These are phyloP conservation scores for Plantago major DNA, from an alignment of 257 asterid genomes.

Conservation along the genomic window DNA sequence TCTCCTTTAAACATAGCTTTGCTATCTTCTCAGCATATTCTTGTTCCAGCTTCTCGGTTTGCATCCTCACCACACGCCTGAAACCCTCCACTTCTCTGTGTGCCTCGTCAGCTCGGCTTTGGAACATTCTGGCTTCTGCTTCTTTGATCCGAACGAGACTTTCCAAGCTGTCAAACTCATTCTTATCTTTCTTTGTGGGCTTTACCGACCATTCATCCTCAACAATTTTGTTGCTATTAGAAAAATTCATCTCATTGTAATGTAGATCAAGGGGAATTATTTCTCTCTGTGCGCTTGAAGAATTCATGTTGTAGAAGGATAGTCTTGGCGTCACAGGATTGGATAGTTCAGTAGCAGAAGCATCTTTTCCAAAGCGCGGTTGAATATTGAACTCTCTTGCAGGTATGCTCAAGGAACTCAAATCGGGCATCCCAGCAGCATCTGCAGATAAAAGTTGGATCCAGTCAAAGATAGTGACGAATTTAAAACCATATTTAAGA, in stretches of 20 bases:
- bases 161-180: constrained; percentile 62
- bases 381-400: constrained; percentile 35
- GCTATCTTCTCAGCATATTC: constrained; percentile 57
- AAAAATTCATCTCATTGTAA: constrained; percentile 31
- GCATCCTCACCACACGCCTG: constrained; percentile 47
- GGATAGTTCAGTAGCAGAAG: constrained; percentile 23
- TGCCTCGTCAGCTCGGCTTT: constrained; percentile 75
- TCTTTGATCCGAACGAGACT: constrained; percentile 70
- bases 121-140: constrained; percentile 90
- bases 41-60: constrained; percentile 58
- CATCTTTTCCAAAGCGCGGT: constrained; percentile 35
- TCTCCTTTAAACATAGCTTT: constrained; percentile 53
- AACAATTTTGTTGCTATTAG: constrained; percentile 36
- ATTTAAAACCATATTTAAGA: no score
- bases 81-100: constrained; percentile 58
- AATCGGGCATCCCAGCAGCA: constrained; percentile 48
- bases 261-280: constrained; percentile 33
- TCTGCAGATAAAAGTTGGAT: constrained; percentile 23
- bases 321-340: constrained; percentile 37
- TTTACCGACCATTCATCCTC: constrained; percentile 93
- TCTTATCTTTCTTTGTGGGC: constrained; percentile 47
- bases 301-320: constrained; percentile 46
- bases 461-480: neutral
- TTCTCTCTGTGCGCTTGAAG: constrained; percentile 37
- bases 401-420: constrained; percentile 30